Evolutionary conservation across 345 rosid genomes (phyloP).

Genomic region (Luvunga scandens): DNA sequence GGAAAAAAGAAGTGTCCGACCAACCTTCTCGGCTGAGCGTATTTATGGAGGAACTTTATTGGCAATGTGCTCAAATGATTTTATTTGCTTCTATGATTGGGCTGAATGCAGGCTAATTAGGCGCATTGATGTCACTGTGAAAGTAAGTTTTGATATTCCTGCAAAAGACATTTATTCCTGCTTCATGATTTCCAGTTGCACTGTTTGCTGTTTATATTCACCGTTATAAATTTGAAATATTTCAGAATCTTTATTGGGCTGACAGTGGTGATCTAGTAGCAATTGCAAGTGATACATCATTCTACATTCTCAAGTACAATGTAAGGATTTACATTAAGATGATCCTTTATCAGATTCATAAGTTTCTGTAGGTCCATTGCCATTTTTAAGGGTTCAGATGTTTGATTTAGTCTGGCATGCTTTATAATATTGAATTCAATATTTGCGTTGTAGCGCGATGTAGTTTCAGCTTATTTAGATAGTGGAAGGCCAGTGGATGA

Average conservation of each 20-base stretch:
- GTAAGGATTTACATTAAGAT: constrained; percentile 41
- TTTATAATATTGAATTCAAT: constrained; percentile 12
- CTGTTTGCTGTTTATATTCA: not conserved
- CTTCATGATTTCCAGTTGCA: not conserved
- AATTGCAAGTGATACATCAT: constrained; percentile 92
- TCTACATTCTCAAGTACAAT: constrained; percentile 92
- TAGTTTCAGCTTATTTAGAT: constrained; percentile 82
- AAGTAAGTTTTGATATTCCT: constrained; percentile 51
- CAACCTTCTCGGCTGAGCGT: constrained; percentile 91
- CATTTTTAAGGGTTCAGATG: not conserved
- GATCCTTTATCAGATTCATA: constrained; percentile 8
- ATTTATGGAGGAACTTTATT: constrained; percentile 89
- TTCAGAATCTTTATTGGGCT: constrained; percentile 98
- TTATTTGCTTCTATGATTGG: constrained; percentile 99
- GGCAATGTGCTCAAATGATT: constrained; percentile 98
- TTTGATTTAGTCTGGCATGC: not conserved
- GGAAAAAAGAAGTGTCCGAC: constrained; percentile 91
- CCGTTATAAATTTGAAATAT: constrained; percentile 20
- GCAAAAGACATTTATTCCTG: not conserved
- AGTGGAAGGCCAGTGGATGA: constrained; percentile 91
- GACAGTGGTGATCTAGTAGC: constrained; percentile 98
- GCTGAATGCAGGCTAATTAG: constrained; percentile 97
- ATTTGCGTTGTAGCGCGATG: constrained; percentile 70
- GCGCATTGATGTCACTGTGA: constrained; percentile 94
- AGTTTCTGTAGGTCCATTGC: not conserved